A percentile compares a stretch with the other conserved stretches of the same genome.
Evolutionary conservation across 2,329 filamentous ascomycete genomes (phyloP).

Genomic region (Cytospora chrysosperma): DNA sequence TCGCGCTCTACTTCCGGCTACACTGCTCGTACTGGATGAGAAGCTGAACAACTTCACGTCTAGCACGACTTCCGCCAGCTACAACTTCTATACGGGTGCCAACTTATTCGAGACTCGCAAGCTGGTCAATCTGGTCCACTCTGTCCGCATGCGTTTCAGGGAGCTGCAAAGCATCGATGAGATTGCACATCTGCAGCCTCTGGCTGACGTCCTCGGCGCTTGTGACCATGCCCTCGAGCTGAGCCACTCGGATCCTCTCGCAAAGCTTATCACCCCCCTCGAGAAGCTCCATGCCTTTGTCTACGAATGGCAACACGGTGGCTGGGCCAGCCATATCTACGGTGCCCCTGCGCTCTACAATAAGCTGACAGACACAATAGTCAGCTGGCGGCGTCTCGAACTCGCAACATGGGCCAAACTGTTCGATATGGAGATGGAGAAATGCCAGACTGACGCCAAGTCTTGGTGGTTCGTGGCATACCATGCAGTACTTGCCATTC

Average conservation of each 20-base stretch:
- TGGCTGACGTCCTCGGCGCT: constrained; percentile 73
- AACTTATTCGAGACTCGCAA: constrained; percentile 75
- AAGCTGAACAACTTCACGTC: constrained; percentile 50
- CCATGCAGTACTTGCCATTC: constrained; percentile 78
- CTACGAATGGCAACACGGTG: constrained; percentile 87
- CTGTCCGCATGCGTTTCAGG: constrained; percentile 69
- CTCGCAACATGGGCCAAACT: constrained; percentile 88
- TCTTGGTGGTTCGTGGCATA: constrained; percentile 98
- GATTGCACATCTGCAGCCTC: constrained; percentile 69
- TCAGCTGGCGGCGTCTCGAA: constrained; percentile 88
- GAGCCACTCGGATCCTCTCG: constrained; percentile 77
- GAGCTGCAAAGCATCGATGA: constrained; percentile 66
- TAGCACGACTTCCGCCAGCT: constrained; percentile 44
- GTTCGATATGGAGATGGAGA: constrained; percentile 78
- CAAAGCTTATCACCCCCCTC: constrained; percentile 78
- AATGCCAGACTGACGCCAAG: constrained; percentile 73
- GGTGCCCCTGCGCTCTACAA: constrained; percentile 71
- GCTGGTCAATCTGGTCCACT: constrained; percentile 67
- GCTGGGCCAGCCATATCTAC: constrained; percentile 80
- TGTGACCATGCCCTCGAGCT: constrained; percentile 76
- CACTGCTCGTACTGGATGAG: constrained; percentile 65
- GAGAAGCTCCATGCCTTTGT: constrained; percentile 85
- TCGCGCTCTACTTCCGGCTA: constrained; percentile 61
- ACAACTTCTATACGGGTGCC: constrained; percentile 87
- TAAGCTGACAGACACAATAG: constrained; percentile 73